These are phyloP conservation scores for Oryza meridionalis DNA, from an alignment of 176 grass and related monocot species.

Conservation along the genomic window DNA sequence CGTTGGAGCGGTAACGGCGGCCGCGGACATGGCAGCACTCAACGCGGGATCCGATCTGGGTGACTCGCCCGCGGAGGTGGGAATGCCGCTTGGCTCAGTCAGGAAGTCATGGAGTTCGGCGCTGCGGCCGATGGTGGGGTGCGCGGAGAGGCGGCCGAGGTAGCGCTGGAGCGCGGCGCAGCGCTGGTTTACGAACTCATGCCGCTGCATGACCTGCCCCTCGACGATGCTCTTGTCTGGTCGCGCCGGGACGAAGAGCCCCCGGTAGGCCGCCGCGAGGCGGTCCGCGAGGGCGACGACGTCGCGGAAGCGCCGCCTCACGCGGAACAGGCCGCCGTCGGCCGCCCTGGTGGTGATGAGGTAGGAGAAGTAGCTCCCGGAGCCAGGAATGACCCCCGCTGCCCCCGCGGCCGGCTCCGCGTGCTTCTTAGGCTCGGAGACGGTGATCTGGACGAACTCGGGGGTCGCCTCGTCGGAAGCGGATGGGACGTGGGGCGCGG, in stretches of 20 bases:
- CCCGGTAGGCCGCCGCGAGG: constrained; percentile 60
- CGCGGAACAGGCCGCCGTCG: constrained; percentile 60
- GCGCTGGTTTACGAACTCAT: constrained; percentile 91
- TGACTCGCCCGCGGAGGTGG: constrained; percentile 42
- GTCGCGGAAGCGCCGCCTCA: constrained; percentile 84
- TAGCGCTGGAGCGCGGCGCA: constrained; percentile 66
- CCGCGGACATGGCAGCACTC: background rate
- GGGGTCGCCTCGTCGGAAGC: constrained; percentile 42
- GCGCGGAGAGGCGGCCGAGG: constrained; percentile 67
- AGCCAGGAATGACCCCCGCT: constrained; percentile 58
- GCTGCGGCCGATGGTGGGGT: constrained; percentile 58
- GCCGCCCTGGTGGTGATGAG: constrained; percentile 58
- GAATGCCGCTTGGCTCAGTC: constrained; percentile 50
- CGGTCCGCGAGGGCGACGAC: constrained; percentile 77
- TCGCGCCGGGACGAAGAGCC: constrained; percentile 68
- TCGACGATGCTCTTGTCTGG: constrained; percentile 89
- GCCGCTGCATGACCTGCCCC: constrained; percentile 86
- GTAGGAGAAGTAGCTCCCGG: constrained; percentile 75
- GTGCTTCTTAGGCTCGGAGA: constrained; percentile 86
- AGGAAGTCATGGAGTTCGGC: constrained; percentile 66
- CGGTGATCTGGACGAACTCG: constrained; percentile 61
- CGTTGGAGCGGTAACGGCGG: constrained; percentile 11
- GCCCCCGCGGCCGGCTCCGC: constrained; percentile 51
- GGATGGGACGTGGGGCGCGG: constrained; percentile 16
- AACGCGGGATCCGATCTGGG: constrained; percentile 40